These are phyloP conservation scores for Lasiosphaeris hirsuta DNA, from an alignment of 495 filamentous ascomycete genomes.

Conservation along the genomic window DNA sequence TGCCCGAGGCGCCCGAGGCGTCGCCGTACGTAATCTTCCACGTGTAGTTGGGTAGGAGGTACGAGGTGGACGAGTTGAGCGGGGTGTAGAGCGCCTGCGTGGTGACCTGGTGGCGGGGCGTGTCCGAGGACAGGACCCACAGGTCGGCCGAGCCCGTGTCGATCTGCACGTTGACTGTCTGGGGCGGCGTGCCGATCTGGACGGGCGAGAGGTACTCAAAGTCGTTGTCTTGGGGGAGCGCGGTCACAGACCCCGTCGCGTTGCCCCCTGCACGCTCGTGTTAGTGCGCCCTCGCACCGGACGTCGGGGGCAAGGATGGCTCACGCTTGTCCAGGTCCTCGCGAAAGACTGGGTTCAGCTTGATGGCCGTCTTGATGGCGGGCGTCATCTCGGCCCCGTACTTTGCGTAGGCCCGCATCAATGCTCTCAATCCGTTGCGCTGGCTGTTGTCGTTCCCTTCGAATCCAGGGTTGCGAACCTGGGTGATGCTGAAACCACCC, in stretches of 20 bases:
- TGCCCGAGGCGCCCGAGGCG: conserved; percentile 56
- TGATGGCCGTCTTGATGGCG: conserved; percentile 27
- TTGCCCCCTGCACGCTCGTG: conserved; percentile 27
- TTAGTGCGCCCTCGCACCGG: neutral
- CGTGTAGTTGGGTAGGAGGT: conserved; percentile 46
- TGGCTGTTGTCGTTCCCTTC: conserved; percentile 2
- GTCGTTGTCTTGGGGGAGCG: conserved; percentile 56
- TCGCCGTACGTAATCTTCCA: conserved; percentile 75
- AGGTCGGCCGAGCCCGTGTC: conserved; percentile 73
- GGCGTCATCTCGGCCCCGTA: conserved; percentile 41
- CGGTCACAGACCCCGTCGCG: conserved; percentile 41
- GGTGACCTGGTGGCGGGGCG: conserved; percentile 5
- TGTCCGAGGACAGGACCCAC: conserved; percentile 35
- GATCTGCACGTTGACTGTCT: conserved; percentile 61
- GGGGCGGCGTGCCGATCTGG: conserved; percentile 50
- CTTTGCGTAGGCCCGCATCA: conserved; percentile 57
- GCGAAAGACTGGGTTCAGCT: conserved; percentile 9
- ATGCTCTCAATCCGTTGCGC: conserved; percentile 41
- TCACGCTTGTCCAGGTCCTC: neutral
- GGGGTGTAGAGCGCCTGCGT: conserved; percentile 60
- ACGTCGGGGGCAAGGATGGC: neutral
- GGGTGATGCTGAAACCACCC: conserved; percentile 46
- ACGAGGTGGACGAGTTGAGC: conserved; percentile 38
- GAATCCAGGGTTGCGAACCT: conserved; percentile 45
- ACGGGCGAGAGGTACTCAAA: conserved; percentile 63